Percentiles rank a stretch among this genome's conserved stretches.
These are phyloP conservation scores for Tylopilus orsonianus DNA, from an alignment of 1,284 basidiomycete genomes.

Conservation along the genomic window DNA sequence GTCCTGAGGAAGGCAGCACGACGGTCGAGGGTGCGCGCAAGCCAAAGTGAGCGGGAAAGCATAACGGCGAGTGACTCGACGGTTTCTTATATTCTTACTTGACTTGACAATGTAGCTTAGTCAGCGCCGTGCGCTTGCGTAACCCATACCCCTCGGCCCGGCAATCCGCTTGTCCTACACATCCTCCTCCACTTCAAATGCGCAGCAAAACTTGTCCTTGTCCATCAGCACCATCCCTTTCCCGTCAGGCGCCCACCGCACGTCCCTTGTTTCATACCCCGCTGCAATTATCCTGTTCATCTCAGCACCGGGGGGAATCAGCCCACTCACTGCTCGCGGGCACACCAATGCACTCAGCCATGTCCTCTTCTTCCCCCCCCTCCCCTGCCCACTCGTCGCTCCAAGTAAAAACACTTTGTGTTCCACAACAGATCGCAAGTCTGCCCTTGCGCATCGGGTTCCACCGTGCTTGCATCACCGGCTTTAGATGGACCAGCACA, in stretches of 20 bases:
- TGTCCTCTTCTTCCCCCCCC: constrained; percentile 56
- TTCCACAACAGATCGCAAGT: constrained; percentile 68
- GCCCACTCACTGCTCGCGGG: constrained; percentile 67
- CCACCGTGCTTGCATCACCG: constrained; percentile 68
- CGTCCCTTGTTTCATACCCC: constrained; percentile 61
- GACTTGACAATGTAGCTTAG: constrained; percentile 29
- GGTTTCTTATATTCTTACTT: neutral
- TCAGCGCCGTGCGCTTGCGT: constrained; percentile 22
- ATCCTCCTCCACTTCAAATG: constrained; percentile 71
- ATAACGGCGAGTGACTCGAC: constrained; percentile 11
- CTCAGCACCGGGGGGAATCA: neutral
- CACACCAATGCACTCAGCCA: constrained; percentile 80
- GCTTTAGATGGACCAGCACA: constrained; percentile 61
- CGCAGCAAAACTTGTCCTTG: constrained; percentile 78
- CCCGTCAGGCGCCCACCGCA: constrained; percentile 82
- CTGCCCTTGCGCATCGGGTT: constrained; percentile 73
- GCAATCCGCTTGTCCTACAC: neutral
- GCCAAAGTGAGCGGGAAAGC: constrained; percentile 35
- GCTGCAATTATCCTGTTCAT: constrained; percentile 38
- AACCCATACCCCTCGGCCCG: constrained; percentile 1
- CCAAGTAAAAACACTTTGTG: constrained; percentile 73
- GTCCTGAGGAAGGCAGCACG: constrained; percentile 11
- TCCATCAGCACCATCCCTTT: constrained; percentile 73
- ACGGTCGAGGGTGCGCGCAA: constrained; percentile 25
- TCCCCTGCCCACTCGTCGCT: constrained; percentile 77